Conservation (phyloP, 2,329 filamentous ascomycete species). For the Colletotrichum sp. region DNA sequence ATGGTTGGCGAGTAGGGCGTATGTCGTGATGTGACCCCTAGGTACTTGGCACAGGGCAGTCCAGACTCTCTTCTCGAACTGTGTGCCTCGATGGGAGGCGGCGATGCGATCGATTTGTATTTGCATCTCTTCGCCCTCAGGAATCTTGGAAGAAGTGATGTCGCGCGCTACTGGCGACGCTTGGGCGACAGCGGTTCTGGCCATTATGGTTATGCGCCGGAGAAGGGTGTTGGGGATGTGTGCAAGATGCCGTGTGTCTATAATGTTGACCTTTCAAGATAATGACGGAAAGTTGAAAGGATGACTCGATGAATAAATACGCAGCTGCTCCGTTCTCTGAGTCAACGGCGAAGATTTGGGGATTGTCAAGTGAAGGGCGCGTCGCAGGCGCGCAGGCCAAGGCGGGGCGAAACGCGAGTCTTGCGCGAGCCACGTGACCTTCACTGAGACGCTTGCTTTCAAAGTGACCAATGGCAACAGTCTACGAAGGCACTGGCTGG, state of each 20-base stretch:
- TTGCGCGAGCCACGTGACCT: background rate
- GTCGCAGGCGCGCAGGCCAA: background rate
- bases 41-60: slow-evolving; percentile 79
- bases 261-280: background rate
- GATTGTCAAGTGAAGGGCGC: slow-evolving; percentile 20
- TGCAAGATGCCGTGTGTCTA: background rate
- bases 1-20: slow-evolving; percentile 72
- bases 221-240: background rate
- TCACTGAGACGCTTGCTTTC: background rate
- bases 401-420: background rate
- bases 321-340: background rate
- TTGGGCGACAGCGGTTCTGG: background rate
- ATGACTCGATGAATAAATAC: background rate
- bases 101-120: slow-evolving; percentile 50
- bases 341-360: background rate
- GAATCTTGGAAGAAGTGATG: background rate
- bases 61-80: slow-evolving; percentile 71
- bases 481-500: background rate
- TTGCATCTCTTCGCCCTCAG: slow-evolving; percentile 32
- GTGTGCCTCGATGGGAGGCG: slow-evolving; percentile 43
- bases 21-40: slow-evolving; percentile 75
- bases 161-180: background rate
- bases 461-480: background rate
- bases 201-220: background rate
- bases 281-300: fast-evolving